Base-by-base conservation (phyloP, 371 early-diverging fungal genomes). In the Mucor velutinosus region DNA sequence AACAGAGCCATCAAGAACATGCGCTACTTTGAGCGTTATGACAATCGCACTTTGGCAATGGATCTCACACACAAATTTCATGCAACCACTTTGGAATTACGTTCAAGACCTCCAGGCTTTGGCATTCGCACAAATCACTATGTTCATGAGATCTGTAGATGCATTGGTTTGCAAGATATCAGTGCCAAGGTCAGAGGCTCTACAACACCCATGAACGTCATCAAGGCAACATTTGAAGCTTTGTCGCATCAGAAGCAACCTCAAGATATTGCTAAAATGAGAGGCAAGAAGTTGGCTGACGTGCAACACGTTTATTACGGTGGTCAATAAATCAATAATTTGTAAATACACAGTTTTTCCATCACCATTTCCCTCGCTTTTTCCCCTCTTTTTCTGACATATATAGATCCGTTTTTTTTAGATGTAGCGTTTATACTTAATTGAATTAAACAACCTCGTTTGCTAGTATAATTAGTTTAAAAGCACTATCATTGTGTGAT, bases 181-280 rank as follows among this genome's bases (percentile, higher is more conserved):
- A 87, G 93, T 59, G 94, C 91, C 64, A 99, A 98, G 79, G 92
- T 97, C 30, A 81, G 87, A 72, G 99, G 99, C 5, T 95, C 96
- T 17, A 85, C 88, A 49, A 97, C 96, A 76, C 96, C 97, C 11
- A 94, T 99, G 93, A 99, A 99, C 77, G 98, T 99, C 27, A 90
- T 97, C 82, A 97, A 99, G 86, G 95, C 92, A 21, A 93, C 95
- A 6, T 96, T 99, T 76, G 94, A 91, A 77, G 99, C 99, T 6
- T 78, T 99, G n/a, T 75, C 81, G 53, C 75, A 82, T 39, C 99
- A 99, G 82, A 89, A 87, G 74, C 76, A 88, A 23, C 95, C 98
- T 11, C 83, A 88, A 51, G 93, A 96, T 59, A 90, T 99, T 79
- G 97, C 99, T 27, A 86, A 86, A 74, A 86, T 89, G 67, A 86